These are phyloP conservation scores for Metschnikowia santaceciliae DNA, from an alignment of 805 yeast genomes.

Conservation along the genomic window DNA sequence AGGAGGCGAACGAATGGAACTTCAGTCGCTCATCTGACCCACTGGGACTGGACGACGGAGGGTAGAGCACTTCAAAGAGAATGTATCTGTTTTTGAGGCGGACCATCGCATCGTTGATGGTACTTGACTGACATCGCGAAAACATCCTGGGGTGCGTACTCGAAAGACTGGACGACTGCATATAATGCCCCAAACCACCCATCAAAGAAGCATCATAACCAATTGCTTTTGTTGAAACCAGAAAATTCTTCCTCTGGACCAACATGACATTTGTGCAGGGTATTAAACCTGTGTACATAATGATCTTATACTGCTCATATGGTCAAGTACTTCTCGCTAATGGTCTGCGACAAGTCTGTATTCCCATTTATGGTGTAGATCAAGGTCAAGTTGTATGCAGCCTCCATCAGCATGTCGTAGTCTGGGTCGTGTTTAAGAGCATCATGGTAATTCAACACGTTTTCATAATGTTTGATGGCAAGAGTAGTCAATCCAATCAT, in stretches of 20 bases:
- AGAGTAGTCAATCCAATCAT: constrained; percentile 69
- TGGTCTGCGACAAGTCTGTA: constrained; percentile 52
- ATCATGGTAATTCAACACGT: constrained; percentile 49
- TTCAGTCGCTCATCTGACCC: constrained; percentile 13
- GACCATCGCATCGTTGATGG: constrained; percentile 54
- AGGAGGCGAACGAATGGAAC: constrained; percentile 20
- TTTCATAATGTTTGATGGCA: constrained; percentile 71
- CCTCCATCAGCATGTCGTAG: constrained; percentile 66
- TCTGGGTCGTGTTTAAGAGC: constrained; percentile 34
- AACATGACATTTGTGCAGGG: no score
- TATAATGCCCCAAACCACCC: no score
- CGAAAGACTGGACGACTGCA: neutral
- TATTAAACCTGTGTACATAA: no score
- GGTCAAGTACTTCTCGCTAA: constrained; percentile 64
- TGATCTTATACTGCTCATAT: constrained; percentile 18
- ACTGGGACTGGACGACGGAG: constrained; percentile 32
- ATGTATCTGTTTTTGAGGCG: constrained; percentile 82
- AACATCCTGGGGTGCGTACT: neutral
- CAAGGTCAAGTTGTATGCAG: constrained; percentile 79
- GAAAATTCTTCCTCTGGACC: no score
- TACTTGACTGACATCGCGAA: constrained; percentile 1
- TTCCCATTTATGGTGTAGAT: constrained; percentile 79
- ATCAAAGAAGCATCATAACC: no score
- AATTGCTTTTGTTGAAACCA: no score
- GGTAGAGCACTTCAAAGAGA: constrained; percentile 73